Evolutionary conservation across 148 eudicot genomes (phyloP).

Genomic region (Pouteria glomerata): DNA sequence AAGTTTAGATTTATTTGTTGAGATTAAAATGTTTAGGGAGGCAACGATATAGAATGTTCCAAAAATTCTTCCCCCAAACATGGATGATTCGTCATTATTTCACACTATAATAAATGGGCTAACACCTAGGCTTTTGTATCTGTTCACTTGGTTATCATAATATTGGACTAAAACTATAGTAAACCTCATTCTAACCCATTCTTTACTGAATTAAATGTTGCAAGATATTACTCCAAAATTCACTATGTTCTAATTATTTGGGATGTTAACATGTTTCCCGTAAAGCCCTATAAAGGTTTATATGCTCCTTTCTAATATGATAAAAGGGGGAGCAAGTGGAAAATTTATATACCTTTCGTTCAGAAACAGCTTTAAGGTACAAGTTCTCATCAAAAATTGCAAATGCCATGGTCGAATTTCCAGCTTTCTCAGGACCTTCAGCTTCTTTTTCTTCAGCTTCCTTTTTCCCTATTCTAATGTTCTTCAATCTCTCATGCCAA

Average conservation of each 20-base stretch:
- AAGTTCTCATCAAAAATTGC: constrained; percentile 59
- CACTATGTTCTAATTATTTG: too few species aligned
- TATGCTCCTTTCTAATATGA: too few species aligned
- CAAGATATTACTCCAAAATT: too few species aligned
- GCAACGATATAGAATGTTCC: too few species aligned
- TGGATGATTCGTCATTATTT: too few species aligned
- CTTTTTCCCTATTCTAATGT: constrained; percentile 53
- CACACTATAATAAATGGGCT: too few species aligned
- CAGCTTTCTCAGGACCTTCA: constrained; percentile 58
- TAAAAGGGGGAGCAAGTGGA: not conserved
- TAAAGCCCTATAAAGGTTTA: too few species aligned
- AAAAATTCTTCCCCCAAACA: too few species aligned
- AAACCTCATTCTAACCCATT: not conserved
- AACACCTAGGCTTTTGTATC: not conserved
- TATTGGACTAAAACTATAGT: not conserved
- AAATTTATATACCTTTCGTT: constrained; percentile 40
- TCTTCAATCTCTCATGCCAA: constrained; percentile 79
- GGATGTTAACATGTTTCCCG: too few species aligned
- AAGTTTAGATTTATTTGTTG: too few species aligned
- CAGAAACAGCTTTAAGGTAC: constrained; percentile 36
- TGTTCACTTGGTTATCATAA: not conserved
- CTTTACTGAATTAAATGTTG: not conserved
- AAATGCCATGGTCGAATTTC: constrained; percentile 59
- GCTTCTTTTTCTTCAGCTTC: constrained; percentile 55
- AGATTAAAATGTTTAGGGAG: too few species aligned